Percentiles rank a stretch among this genome's conserved stretches.
Evolutionary conservation across 2,329 filamentous ascomycete genomes (phyloP).

Genomic region (Nannizzia gypsea): DNA sequence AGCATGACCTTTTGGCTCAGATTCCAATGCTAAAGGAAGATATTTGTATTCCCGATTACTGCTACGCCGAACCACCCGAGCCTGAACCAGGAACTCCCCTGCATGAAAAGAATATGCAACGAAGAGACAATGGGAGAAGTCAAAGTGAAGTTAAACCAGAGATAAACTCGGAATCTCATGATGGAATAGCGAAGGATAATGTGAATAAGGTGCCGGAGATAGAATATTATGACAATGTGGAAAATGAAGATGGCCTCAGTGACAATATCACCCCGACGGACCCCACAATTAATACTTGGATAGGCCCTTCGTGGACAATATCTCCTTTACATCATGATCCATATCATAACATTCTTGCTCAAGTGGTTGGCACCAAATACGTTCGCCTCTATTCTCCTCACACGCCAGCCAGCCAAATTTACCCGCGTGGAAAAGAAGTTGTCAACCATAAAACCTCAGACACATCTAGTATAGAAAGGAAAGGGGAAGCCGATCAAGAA

Average conservation of each 20-base stretch:
- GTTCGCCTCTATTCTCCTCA: constrained; percentile 70
- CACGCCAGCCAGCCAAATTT: constrained; percentile 38
- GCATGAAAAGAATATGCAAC: constrained; percentile 27
- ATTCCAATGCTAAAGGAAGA: constrained; percentile 66
- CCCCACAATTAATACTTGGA: constrained; percentile 79
- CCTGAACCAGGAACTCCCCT: constrained; percentile 40
- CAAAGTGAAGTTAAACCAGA: constrained; percentile 23
- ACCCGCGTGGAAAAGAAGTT: constrained; percentile 29
- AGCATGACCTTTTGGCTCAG: constrained; percentile 77
- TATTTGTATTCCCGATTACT: constrained; percentile 71
- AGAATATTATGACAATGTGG: neutral
- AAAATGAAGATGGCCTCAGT: neutral
- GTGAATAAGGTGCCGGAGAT: too few species aligned
- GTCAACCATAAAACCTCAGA: constrained; percentile 16
- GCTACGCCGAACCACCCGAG: constrained; percentile 56
- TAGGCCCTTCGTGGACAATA: constrained; percentile 76
- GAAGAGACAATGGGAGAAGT: constrained; percentile 12
- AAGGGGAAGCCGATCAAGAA: constrained; percentile 36
- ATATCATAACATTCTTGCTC: constrained; percentile 83
- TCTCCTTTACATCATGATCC: constrained; percentile 89
- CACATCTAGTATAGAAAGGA: neutral
- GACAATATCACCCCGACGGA: constrained; percentile 22
- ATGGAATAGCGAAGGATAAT: neutral
- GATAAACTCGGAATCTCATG: neutral
- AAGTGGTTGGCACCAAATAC: constrained; percentile 85